phyloP scores from a whole-genome alignment of 2,329 filamentous ascomycete genomes.

The Calonectria naviculata region DNA sequence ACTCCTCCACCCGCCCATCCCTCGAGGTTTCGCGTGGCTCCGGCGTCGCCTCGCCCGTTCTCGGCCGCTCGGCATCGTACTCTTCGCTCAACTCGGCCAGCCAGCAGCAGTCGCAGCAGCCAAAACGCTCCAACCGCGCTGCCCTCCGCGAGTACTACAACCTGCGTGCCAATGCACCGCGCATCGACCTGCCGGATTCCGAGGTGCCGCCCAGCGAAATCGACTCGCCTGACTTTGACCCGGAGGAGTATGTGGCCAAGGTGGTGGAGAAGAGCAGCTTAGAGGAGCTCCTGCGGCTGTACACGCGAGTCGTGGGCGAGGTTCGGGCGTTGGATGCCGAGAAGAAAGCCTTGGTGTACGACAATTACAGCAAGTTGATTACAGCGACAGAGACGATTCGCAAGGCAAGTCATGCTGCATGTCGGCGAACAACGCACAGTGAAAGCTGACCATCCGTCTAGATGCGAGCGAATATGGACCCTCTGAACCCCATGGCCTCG shows the following conservation, averaged over 20 bases:
- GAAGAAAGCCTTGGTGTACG: slow-evolving; percentile 96
- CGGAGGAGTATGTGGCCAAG: slow-evolving; percentile 73
- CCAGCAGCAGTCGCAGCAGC: slow-evolving; percentile 44
- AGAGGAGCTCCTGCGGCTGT: slow-evolving; percentile 75
- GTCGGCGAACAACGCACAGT: background rate
- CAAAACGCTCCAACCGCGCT: slow-evolving; percentile 76
- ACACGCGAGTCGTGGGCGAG: slow-evolving; percentile 80
- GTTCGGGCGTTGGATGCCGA: slow-evolving; percentile 93
- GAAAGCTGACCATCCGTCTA: slow-evolving; percentile 38
- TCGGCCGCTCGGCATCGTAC: slow-evolving; percentile 34
- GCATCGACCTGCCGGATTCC: slow-evolving; percentile 59
- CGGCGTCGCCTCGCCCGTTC: slow-evolving; percentile 63
- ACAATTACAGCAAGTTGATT: slow-evolving; percentile 98
- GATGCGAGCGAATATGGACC: slow-evolving; percentile 87
- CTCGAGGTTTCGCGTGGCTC: slow-evolving; percentile 72
- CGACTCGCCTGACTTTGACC: slow-evolving; percentile 78
- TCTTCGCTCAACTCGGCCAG: slow-evolving; percentile 17
- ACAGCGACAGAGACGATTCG: slow-evolving; percentile 96
- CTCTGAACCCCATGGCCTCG: slow-evolving; percentile 77
- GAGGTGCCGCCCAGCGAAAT: slow-evolving; percentile 77
- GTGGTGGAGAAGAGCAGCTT: slow-evolving; percentile 72
- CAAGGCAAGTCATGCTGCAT: slow-evolving; percentile 61
- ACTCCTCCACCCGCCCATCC: slow-evolving; percentile 80
- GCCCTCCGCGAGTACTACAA: slow-evolving; percentile 97
- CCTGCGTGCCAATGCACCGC: slow-evolving; percentile 59